Base-by-base conservation (phyloP, 2,329 filamentous ascomycete genomes). In the Penicillium janthinellum region DNA sequence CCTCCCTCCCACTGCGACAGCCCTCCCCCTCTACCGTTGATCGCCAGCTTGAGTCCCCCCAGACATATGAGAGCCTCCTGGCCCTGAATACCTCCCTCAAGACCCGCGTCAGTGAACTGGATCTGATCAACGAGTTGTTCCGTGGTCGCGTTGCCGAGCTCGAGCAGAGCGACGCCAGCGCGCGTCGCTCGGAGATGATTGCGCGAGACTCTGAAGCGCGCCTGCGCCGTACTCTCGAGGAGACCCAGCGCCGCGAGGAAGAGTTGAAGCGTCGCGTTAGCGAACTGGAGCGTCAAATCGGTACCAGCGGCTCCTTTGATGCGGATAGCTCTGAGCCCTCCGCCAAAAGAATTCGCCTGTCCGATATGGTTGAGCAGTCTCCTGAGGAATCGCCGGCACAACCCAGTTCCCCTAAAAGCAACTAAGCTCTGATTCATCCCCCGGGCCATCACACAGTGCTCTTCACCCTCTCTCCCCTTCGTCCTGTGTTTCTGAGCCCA, bases 71-170 rank as follows among this genome's bases (percentile, higher is more conserved):
- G 71, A 88, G 90, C 61, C 84, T 96, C 25, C 81, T 92, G 54
- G 88, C 89, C 1, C 86, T 89, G 62, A 96, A 96, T 75, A 90
- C 90, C 5, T 89, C 88, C 53, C 83, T 98, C n/a, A 96, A 96
- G 79, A 99, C 95, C 0, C 88, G 95, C 44, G 94, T 99, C 37
- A 95, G 89, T 68, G 95, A 99, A 76, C 84, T 99, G 25, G 95
- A 99, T 74, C 86, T 99, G 54, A 97, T 99, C 81, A 97, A 93
- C 70, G 90, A 90, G 71, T 81, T 93, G 47, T 92, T 92, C 75
- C 84, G 88, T 53, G 88, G 88, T 39, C 86, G 89, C 11, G 87
- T 97, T 42, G 76, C 87, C 73, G 83, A 95, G 72, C 82, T 95
- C 12, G 91, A 96, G 73, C 86, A 88, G 66, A 89, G 89, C 70